Evolutionary conservation across 2,329 filamentous ascomycete genomes (phyloP).

Genomic region (Aspergillus candidus): DNA sequence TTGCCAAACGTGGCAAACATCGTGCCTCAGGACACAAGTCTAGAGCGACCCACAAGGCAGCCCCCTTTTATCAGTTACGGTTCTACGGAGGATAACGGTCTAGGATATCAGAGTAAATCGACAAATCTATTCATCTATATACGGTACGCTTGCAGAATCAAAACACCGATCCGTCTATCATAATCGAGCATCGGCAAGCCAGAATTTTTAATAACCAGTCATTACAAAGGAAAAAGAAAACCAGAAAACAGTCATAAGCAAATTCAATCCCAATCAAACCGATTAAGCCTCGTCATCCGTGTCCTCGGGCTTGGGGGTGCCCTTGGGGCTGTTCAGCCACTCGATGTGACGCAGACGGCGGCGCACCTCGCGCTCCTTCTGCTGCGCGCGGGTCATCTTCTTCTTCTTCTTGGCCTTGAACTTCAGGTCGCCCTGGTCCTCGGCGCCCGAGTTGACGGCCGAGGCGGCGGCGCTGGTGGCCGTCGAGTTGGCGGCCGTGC

Average conservation of each 20-base stretch:
- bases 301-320: constrained; percentile 68
- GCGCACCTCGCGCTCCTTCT: constrained; percentile 88
- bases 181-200: no score
- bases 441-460: constrained; percentile 72
- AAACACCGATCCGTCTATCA: constrained; percentile 4
- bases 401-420: constrained; percentile 91
- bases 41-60: no score
- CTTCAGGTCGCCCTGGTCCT: constrained; percentile 75
- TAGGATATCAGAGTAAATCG: no score
- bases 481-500: constrained; percentile 53
- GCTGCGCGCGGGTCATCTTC: constrained; percentile 95
- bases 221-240: constrained; percentile 1
- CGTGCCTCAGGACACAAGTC: no score
- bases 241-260: constrained; percentile 7
- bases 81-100: no score
- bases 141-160: background rate
- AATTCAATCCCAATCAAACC: background rate
- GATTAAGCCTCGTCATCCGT: constrained; percentile 64
- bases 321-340: constrained; percentile 78
- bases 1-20: no score
- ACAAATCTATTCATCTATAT: background rate
- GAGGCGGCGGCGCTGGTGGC: constrained; percentile 56
- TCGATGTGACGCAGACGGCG: constrained; percentile 76
- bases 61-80: no score
- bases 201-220: no score